Conservation (phyloP, 306 rosid genomes). For the Ormosia semicastrata region DNA sequence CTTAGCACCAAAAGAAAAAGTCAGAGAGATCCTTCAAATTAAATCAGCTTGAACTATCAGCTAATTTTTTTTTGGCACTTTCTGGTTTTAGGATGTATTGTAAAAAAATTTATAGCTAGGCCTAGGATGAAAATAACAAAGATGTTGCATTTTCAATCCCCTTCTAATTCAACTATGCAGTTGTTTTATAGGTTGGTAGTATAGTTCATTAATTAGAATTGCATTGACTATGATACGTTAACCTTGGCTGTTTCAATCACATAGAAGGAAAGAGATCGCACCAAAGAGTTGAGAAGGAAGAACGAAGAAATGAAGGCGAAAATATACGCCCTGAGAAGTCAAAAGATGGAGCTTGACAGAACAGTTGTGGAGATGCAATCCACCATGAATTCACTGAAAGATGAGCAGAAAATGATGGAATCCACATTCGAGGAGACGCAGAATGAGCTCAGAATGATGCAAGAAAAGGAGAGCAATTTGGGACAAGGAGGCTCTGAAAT, state of each 20-base stretch:
- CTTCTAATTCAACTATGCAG: slow-evolving; percentile 2
- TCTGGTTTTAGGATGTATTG: not conserved
- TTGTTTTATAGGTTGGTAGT: not conserved
- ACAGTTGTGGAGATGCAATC: slow-evolving; percentile 65
- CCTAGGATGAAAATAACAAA: not conserved
- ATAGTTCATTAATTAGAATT: not conserved
- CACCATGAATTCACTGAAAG: slow-evolving; percentile 63
- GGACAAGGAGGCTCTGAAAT: slow-evolving; percentile 31
- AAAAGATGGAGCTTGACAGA: slow-evolving; percentile 78
- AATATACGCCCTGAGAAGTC: slow-evolving; percentile 50
- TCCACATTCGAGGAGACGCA: slow-evolving; percentile 63
- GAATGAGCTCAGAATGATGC: slow-evolving; percentile 54
- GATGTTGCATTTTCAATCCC: not conserved
- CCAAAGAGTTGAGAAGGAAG: slow-evolving; percentile 58
- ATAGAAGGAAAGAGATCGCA: slow-evolving; percentile 63
- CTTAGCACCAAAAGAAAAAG: not conserved
- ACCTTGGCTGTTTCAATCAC: slow-evolving; percentile 2
- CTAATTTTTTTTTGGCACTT: not conserved
- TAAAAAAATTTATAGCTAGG: not conserved
- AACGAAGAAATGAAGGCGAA: slow-evolving; percentile 63
- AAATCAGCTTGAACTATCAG: not conserved
- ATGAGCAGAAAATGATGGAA: slow-evolving; percentile 67
- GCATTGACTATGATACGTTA: not conserved
- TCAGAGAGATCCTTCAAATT: not conserved
- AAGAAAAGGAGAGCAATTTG: slow-evolving; percentile 16